Evolutionary conservation across 176 grass and related monocot species (phyloP), one percentile per base, ranked within the genome.

Genomic region (Bonia amplexicaulis): DNA sequence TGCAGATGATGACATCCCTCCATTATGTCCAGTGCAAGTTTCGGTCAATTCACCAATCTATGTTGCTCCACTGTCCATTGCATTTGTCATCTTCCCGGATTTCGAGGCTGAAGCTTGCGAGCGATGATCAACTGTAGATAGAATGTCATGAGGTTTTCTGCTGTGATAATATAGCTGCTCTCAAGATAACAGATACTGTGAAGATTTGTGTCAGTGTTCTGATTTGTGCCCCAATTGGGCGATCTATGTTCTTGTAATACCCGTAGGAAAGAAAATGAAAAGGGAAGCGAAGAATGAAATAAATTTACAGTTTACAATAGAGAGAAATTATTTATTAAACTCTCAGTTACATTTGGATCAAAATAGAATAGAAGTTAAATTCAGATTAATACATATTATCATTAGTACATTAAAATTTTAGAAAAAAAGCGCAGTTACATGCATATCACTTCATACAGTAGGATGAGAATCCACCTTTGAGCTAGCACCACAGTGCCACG

Each of bases 21-120:
- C 60, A 10, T 53, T 99, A 54, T 14, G 84, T 31, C 96, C 96
- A 0, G 84, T 91, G 7, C 40, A 80, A 48, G 88, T 86, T 71
- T 78, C 91, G 1, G 90, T 79, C 13, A 88, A 84, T 76, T 99
- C 93, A 0, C 90, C 88, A 0, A 86, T 99, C 23, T 84, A 85
- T 69, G 83, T 96, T 9, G 78, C 88, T 15, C 93, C 93, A 35
- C 57, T 96, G 25, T 92, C 91, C 20, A 91, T 99, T 69, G 90
- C 90, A 6, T 99, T 99, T 66, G 55, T 94, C 22, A 67, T 90
- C 64, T 99, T 99, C 69, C 92, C 92, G 7, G 82, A 96, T 78
- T 99, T 99, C 23, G 97, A 99, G 82, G 93, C 93, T 19, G 85
- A 88, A 76, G 93, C 88, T 78, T 99, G 97, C 61, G 37, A 54